Conservation (phyloP, 345 rosid genomes). For the Lenwebbia sp. region DNA sequence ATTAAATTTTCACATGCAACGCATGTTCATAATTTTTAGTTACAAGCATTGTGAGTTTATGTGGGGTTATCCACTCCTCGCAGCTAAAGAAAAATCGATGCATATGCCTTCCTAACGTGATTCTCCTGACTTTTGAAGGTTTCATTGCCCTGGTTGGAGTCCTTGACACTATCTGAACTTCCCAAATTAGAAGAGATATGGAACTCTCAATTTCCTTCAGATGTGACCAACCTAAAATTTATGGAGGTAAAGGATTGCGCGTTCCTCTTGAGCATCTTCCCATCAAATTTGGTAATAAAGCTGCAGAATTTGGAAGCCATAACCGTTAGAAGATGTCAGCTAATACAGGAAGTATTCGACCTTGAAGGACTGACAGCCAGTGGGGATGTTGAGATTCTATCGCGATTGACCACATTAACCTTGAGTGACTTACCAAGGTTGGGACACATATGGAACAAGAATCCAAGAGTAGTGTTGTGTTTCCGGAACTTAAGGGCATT, state of each 20-base stretch:
- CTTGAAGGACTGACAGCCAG: neutral
- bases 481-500: neutral
- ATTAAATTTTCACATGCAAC: neutral
- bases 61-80: too few species aligned
- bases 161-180: neutral
- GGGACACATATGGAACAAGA: neutral
- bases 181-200: neutral
- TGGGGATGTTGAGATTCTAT: neutral
- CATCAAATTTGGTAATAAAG: neutral
- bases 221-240: neutral
- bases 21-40: neutral
- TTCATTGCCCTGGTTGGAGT: neutral
- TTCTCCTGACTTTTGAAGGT: neutral
- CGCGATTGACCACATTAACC: neutral
- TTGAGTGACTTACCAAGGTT: neutral
- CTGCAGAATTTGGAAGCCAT: neutral
- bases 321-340: rapidly evolving
- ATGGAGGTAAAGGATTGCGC: neutral
- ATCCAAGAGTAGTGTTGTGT: neutral
- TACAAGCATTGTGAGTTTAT: neutral
- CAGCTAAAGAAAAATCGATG: too few species aligned
- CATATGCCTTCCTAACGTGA: neutral
- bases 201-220: neutral
- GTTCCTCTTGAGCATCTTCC: neutral
- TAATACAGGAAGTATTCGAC: neutral